Evolutionary conservation across 768 basidiomycete genomes (phyloP), one percentile per base, ranked within the genome.

Genomic region (Paxillus rubicundulus): DNA sequence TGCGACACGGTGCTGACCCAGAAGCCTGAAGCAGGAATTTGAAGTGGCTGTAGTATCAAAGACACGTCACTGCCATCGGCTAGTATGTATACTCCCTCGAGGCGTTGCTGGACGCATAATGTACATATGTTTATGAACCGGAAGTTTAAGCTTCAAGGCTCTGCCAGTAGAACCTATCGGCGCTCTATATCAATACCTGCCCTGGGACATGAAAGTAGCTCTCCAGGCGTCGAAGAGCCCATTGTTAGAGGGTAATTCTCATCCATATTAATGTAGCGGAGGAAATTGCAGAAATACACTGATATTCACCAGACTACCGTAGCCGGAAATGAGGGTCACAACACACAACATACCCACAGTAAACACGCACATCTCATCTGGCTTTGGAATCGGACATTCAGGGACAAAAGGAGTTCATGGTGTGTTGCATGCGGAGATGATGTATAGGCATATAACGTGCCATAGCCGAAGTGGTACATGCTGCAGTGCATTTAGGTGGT

Each of bases 391-490:
- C 13, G 28, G 17, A 28, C 18, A 9, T 24, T 34, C 37, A 45
- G 38, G 33, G 8, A 16, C 36, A 41, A 21, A 41, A 40, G 36
- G 32, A 16, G 37, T 49, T 54, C 47, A 57, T 54, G 50, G 41
- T 24, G 24, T 24, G 24, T 58, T 57, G 67, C 52, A 64, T 62
- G 43, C 28, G 44, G 55, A 45, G 46, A 47, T 56, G 37, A 18
- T 56, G 43, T 40, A 56, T 58, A 49, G 55, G 39, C 54, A 58
- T 57, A 56, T 20, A 43, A 56, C 36, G 44, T 58, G 57, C 43
- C 40, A 55, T 27, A 55, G 45, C 41, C 17, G 24, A 44, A 39
- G 39, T 61, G 56, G 36, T 69, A 69, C 69, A 71, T 56, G 56
- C 45, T 55, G 58, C 54, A 51, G 55, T 55, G 55, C 54, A 47